These are phyloP conservation scores for Ustilago xerochloae DNA, from an alignment of 1,284 basidiomycete genomes.

Conservation along the genomic window DNA sequence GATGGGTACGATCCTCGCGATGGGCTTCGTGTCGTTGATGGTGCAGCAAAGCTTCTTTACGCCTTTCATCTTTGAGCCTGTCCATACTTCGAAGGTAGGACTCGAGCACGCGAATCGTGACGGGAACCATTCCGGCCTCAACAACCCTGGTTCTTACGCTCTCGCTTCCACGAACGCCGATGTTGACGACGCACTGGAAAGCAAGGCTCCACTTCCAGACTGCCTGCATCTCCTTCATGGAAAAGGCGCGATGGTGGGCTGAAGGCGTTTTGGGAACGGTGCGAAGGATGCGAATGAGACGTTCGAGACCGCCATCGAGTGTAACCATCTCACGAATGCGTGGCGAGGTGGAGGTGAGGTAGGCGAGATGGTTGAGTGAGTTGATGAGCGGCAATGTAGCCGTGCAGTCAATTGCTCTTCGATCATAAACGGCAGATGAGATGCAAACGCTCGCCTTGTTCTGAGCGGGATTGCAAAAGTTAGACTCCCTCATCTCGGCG, in stretches of 20 bases:
- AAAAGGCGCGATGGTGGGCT: slow-evolving; percentile 28
- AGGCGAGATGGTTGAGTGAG: slow-evolving; percentile 94
- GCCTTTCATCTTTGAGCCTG: slow-evolving; percentile 41
- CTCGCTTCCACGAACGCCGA: slow-evolving; percentile 96
- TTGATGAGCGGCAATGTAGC: slow-evolving; percentile 92
- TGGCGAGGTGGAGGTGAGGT: slow-evolving; percentile 95
- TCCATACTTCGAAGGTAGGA: slow-evolving; percentile 74
- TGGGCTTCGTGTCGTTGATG: slow-evolving; percentile 43
- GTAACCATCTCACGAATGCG: slow-evolving; percentile 98
- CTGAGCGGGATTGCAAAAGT: slow-evolving; percentile 93
- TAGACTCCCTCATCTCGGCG: slow-evolving; percentile 88
- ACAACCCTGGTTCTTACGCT: slow-evolving; percentile 85
- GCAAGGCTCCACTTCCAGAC: slow-evolving; percentile 72
- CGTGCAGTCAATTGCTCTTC: slow-evolving; percentile 91
- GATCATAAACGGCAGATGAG: slow-evolving; percentile 91
- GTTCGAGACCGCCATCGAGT: slow-evolving; percentile 94
- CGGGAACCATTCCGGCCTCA: slow-evolving; percentile 92
- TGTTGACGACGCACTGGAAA: slow-evolving; percentile 97
- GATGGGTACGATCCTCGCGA: slow-evolving; percentile 31
- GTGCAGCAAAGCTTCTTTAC: slow-evolving; percentile 31
- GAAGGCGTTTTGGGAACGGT: slow-evolving; percentile 45
- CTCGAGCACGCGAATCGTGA: slow-evolving; percentile 93
- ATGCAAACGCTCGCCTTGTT: slow-evolving; percentile 96
- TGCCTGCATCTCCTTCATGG: slow-evolving; percentile 63
- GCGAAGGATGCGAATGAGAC: slow-evolving; percentile 82